phyloP scores from a whole-genome alignment of 768 basidiomycete species.

The Pisolithus microcarpus region DNA sequence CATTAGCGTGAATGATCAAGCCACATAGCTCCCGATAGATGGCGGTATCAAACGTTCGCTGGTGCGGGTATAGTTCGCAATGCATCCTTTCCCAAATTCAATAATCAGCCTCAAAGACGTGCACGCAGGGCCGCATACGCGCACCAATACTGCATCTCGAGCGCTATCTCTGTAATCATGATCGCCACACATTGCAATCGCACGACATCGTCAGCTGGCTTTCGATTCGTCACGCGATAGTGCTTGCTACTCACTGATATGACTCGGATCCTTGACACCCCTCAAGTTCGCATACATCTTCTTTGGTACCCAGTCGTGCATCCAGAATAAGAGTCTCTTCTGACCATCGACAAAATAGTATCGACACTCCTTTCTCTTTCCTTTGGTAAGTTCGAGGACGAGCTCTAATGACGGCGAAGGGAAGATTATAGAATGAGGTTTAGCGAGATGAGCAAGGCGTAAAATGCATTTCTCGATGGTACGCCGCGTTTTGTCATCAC shows the following conservation, averaged over 20 bases:
- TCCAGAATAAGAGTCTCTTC: conserved; percentile 6
- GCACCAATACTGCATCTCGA: conserved; percentile 25
- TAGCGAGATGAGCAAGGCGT: neutral
- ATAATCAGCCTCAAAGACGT: neutral
- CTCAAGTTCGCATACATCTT: conserved; percentile 4
- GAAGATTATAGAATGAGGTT: neutral
- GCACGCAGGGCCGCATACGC: neutral
- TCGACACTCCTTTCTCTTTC: conserved; percentile 1
- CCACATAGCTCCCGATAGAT: conserved; percentile 4
- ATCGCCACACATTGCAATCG: no score
- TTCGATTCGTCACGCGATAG: neutral
- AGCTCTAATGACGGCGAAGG: neutral
- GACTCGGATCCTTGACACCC: conserved; percentile 5
- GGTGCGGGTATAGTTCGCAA: conserved; percentile 14
- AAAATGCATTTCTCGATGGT: neutral
- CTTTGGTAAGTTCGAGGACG: conserved; percentile 3
- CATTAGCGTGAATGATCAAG: conserved; percentile 8
- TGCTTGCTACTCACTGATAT: conserved; percentile 5
- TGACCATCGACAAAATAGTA: conserved; percentile 8
- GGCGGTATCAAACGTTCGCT: conserved; percentile 1
- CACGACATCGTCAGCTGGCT: neutral
- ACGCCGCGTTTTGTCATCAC: neutral
- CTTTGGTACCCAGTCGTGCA: conserved; percentile 2
- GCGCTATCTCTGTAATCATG: conserved; percentile 10
- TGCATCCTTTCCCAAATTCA: conserved; percentile 14